Evolutionary conservation across 1,284 basidiomycete genomes (phyloP), one percentile per base, ranked within the genome.

Genomic region (Polyporus tsugae): DNA sequence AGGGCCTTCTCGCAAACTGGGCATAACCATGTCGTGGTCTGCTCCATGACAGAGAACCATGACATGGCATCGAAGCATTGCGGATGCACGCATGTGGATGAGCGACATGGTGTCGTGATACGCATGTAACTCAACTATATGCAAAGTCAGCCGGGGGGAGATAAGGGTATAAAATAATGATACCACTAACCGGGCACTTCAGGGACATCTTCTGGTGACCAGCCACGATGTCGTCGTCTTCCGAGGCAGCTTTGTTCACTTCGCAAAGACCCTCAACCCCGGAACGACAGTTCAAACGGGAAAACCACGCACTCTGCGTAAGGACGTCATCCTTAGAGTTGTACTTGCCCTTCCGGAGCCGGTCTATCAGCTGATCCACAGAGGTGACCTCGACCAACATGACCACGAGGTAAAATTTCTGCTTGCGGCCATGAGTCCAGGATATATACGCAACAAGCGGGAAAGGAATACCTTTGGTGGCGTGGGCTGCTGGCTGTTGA

Each of bases 61-160:
- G 94, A 95, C 25, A 87, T 86, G 0, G 97, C 96, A 80, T 99
- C 98, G 79, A 99, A 99, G 80, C 98, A 99, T 76, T 98, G 95
- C 2, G 95, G 84, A 79, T 99, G 98, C 29, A 93, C 89, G 78
- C 98, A 99, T 70, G 87, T 83, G 15, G 83, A 86, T 0, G 97
- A 97, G 19, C 97, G 92, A 77, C 94, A 92, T 2, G 98, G 97
- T 0, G 89, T 93, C 36, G 81, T 84, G 68, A 99, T 92, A 13
- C 97, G 93, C 80, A 92, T 90, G 77, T 95, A 98, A 62, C 95
- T 96, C 67, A 99, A 82, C 92, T 98, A 75, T 2, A 63, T 65
- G 60, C 33, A 58, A 58, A 67, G 38, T 61, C 64, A 63, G 35
- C 35, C 61, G 63, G 62, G 33, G 33, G 22, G 65, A 67, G 42